Evolutionary conservation across 768 basidiomycete genomes (phyloP), one percentile per base, ranked within the genome.

Genomic region (Panaeolus cyanescens): DNA sequence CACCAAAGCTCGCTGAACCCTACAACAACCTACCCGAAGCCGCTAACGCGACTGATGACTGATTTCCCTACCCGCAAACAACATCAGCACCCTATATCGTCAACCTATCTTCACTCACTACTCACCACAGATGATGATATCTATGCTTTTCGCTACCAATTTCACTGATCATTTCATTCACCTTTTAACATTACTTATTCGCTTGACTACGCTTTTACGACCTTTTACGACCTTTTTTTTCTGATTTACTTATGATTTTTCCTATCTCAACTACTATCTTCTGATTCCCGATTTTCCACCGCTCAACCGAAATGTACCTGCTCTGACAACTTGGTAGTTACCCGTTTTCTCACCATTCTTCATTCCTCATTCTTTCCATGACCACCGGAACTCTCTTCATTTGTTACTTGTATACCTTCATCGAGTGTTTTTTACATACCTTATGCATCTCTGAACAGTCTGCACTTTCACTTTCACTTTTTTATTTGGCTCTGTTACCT

Each of bases 351-450:
- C n/a, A n/a, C n/a, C n/a, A n/a, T n/a, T 15, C 25, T 28, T n/a
- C 12, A 28, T 28, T 50, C 25, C 6, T 15, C 30, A 22, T 50
- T 20, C 12, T 12, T 42, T 42, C 30, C 45, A 50, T 50, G 22
- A n/a, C 30, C 25, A 28, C 25, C 6, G 45, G 25, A 50, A 50
- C 45, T 28, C 25, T 50, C 25, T 15, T 13, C 45, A 28, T 25
- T 50, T 50, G 45, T 50, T 50, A 50, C 45, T 28, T 50, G 22
- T 50, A 50, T 50, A 50, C 45, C 45, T 50, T 50, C 25, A 50
- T 50, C 6, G 45, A 28, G 45, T 50, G 30, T 50, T n/a, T n/a
- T 50, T 25, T 50, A 50, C 45, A 50, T 30, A 50, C 25, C 3
- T 50, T 28, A 15, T 50, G 45, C 45, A 50, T 28, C 45, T 13